Conservation (phyloP, 1,284 basidiomycete species). For the Cryptococcus amylolentus region DNA sequence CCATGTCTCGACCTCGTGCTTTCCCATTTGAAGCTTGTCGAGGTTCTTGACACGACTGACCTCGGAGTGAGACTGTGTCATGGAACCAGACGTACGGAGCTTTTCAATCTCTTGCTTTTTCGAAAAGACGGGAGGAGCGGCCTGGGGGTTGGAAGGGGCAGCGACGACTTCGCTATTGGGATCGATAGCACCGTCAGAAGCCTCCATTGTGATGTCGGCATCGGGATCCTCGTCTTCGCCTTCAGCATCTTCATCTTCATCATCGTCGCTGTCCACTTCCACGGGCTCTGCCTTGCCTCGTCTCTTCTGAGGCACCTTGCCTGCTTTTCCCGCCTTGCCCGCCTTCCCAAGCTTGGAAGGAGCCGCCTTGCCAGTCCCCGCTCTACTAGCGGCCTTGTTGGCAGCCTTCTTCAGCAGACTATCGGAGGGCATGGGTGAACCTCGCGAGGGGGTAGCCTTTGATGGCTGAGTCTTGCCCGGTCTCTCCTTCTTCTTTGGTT, state of each 20-base stretch:
- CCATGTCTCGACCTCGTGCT: conserved; percentile 96
- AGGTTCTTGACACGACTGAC: conserved; percentile 97
- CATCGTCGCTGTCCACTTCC: conserved; percentile 24
- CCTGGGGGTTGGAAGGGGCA: conserved; percentile 49
- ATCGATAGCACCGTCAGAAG: conserved; percentile 51
- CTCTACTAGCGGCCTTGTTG: conserved; percentile 58
- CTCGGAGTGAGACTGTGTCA: conserved; percentile 98
- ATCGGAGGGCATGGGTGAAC: conserved; percentile 27
- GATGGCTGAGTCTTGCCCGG: conserved; percentile 33
- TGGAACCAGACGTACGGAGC: conserved; percentile 91
- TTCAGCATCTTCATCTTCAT: conserved; percentile 52
- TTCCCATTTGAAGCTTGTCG: conserved; percentile 93
- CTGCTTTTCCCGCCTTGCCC: conserved; percentile 33
- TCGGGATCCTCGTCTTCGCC: conserved; percentile 58
- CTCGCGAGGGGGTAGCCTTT: conserved; percentile 20
- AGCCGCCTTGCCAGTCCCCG: conserved; percentile 8
- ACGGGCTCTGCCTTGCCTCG: conserved; percentile 57
- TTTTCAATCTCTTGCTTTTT: conserved; percentile 99
- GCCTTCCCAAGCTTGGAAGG: conserved; percentile 16
- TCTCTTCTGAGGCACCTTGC: conserved; percentile 56
- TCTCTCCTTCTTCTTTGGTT: conserved; percentile 50
- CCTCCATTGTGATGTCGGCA: conserved; percentile 55
- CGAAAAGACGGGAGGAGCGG: conserved; percentile 62
- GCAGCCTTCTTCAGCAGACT: conserved; percentile 69
- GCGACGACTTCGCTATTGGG: conserved; percentile 47